Evolutionary conservation across 352 stramenopile species (phyloP).

Genomic region (Phytophthora syringae): DNA sequence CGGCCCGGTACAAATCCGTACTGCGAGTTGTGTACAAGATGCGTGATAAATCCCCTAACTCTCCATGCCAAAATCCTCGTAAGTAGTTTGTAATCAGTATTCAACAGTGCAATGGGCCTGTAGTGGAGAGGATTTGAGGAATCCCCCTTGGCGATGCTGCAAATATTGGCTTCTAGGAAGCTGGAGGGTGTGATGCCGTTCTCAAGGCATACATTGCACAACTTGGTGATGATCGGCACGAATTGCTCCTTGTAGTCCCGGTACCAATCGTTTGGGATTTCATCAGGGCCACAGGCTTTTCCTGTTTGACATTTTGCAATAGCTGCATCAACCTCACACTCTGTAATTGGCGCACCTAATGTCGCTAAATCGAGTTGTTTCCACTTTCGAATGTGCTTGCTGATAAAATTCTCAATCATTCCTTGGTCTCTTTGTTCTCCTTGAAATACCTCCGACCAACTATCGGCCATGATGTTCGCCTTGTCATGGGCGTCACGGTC

Average conservation of each 20-base stretch:
- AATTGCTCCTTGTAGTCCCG: not conserved
- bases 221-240: not conserved
- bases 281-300: slow-evolving; percentile 4
- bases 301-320: slow-evolving; percentile 2
- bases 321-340: not conserved
- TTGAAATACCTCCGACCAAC: too few species aligned
- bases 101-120: slow-evolving; percentile 1
- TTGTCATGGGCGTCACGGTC: not conserved
- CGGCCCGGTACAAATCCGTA: slow-evolving; percentile 2
- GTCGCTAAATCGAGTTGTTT: not conserved
- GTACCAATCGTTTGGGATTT: slow-evolving; percentile 2
- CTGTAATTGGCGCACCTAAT: not conserved
- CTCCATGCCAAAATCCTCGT: slow-evolving; percentile 8
- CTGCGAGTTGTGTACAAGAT: slow-evolving; percentile 1
- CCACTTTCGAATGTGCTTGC: not conserved
- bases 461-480: slow-evolving; percentile 5
- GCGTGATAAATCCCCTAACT: not conserved
- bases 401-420: too few species aligned
- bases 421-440: too few species aligned
- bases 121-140: slow-evolving; percentile 3
- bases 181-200: not conserved
- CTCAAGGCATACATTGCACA: slow-evolving; percentile 2
- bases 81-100: slow-evolving; percentile 13
- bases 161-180: not conserved
- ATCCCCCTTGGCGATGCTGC: slow-evolving; percentile 7